Percentiles rank a stretch among this genome's conserved stretches.
These are phyloP conservation scores for Mycocentrospora acerina DNA, from an alignment of 2,329 filamentous ascomycete species.

Conservation along the genomic window DNA sequence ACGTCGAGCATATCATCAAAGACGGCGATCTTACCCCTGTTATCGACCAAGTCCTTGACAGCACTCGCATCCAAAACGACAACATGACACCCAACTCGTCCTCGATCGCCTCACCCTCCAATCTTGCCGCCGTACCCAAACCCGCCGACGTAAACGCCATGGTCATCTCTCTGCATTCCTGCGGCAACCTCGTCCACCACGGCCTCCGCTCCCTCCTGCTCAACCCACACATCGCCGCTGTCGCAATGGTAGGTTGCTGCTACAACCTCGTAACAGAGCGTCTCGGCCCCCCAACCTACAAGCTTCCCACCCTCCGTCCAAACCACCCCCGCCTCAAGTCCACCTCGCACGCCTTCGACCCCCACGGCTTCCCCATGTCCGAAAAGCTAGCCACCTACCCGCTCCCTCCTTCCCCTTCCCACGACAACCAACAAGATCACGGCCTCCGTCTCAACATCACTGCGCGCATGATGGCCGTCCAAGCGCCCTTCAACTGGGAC, in stretches of 20 bases:
- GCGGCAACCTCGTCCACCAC: constrained; percentile 95
- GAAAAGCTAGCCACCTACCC: constrained; percentile 60
- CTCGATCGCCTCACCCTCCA: constrained; percentile 20
- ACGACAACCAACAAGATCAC: constrained; percentile 3
- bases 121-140: constrained; percentile 33
- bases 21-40: constrained; percentile 71
- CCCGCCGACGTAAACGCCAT: constrained; percentile 58
- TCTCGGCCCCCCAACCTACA: constrained; percentile 82
- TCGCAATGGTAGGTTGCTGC: constrained; percentile 96
- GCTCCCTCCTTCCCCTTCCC: constrained; percentile 17
- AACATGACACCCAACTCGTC: constrained; percentile 27
- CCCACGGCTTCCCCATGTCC: constrained; percentile 93
- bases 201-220: constrained; percentile 82
- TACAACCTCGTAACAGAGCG: constrained; percentile 95
- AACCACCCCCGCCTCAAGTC: constrained; percentile 68
- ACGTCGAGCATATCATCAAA: constrained; percentile 72
- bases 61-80: constrained; percentile 29
- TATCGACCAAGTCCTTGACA: constrained; percentile 61
- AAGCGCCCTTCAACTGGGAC: constrained; percentile 93
- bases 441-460: constrained; percentile 92
- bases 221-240: constrained; percentile 81
- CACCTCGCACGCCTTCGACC: constrained; percentile 74
- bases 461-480: constrained; percentile 95
- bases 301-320: constrained; percentile 75
- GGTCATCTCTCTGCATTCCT: constrained; percentile 95